Conservation (phyloP, 2,329 filamentous ascomycete genomes). For the Trichoderma lentiforme region DNA sequence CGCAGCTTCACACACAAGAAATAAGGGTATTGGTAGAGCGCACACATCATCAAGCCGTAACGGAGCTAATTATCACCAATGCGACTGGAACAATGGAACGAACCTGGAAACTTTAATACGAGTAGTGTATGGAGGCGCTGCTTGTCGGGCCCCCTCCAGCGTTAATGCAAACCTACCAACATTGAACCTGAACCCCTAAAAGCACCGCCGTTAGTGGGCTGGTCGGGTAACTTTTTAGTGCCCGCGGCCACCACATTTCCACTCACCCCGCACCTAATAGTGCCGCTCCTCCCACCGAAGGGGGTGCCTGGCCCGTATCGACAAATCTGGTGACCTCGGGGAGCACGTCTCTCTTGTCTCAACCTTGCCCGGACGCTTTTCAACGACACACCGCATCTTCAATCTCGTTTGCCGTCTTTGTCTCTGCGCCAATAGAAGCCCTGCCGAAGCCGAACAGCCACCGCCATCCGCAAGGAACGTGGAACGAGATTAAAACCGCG, state of each 20-base stretch:
- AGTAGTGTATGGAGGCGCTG: background rate
- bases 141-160: background rate
- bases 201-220: background rate
- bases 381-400: conserved; percentile 19
- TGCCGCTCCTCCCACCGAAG: background rate
- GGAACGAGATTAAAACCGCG: conserved; percentile 3
- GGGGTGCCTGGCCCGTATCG: conserved; percentile 2
- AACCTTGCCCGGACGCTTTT: background rate
- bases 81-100: background rate
- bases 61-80: background rate
- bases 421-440: background rate
- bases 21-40: background rate
- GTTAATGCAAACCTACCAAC: background rate
- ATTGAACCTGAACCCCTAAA: background rate
- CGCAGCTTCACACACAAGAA: background rate
- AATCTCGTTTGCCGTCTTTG: background rate
- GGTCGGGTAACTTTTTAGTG: conserved; percentile 10
- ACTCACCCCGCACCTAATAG: conserved; percentile 12
- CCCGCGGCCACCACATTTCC: conserved; percentile 10
- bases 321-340: conserved; percentile 1
- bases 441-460: background rate
- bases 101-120: background rate
- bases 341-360: conserved; percentile 2
- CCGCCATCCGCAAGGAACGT: background rate
- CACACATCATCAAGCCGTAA: background rate